Percentiles rank a stretch among this genome's conserved stretches.
phyloP scores from a whole-genome alignment of 2,329 filamentous ascomycete genomes.

The Penicillium sp. region DNA sequence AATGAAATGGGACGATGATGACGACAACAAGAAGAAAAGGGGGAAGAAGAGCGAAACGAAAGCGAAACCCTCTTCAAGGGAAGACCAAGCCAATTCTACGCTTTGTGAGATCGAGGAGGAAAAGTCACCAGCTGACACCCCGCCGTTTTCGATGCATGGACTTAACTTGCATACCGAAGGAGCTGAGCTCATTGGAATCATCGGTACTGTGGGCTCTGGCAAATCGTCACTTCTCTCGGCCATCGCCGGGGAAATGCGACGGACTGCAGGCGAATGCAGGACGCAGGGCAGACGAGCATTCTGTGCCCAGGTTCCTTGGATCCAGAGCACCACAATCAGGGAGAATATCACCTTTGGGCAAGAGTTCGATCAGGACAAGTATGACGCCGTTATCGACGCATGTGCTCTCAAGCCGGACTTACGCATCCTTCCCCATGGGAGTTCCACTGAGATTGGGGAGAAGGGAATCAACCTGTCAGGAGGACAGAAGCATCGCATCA shows the following conservation, averaged over 20 bases:
- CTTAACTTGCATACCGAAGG: conserved; percentile 41
- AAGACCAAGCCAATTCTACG: too few species aligned
- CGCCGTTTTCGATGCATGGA: conserved; percentile 46
- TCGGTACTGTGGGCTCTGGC: conserved; percentile 68
- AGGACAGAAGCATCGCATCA: conserved; percentile 91
- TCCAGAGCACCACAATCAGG: conserved; percentile 85
- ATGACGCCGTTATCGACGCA: conserved; percentile 77
- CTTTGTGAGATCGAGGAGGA: conserved; percentile 26
- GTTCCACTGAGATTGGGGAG: conserved; percentile 90
- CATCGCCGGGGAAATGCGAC: conserved; percentile 85
- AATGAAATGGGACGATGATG: background rate
- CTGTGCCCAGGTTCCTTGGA: conserved; percentile 96
- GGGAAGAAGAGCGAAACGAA: conserved; percentile 46
- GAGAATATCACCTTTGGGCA: conserved; percentile 93
- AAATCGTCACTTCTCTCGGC: conserved; percentile 89
- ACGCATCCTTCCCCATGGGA: conserved; percentile 86
- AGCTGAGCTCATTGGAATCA: conserved; percentile 65
- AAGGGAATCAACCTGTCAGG: conserved; percentile 95
- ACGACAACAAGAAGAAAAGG: background rate
- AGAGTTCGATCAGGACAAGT: conserved; percentile 74
- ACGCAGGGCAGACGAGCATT: conserved; percentile 83
- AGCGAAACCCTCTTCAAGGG: conserved; percentile 48
- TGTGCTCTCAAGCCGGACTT: conserved; percentile 85
- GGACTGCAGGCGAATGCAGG: conserved; percentile 63
- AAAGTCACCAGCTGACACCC: conserved; percentile 17